Base-by-base conservation (phyloP, 306 rosid genomes). In the Castanea crenata region DNA sequence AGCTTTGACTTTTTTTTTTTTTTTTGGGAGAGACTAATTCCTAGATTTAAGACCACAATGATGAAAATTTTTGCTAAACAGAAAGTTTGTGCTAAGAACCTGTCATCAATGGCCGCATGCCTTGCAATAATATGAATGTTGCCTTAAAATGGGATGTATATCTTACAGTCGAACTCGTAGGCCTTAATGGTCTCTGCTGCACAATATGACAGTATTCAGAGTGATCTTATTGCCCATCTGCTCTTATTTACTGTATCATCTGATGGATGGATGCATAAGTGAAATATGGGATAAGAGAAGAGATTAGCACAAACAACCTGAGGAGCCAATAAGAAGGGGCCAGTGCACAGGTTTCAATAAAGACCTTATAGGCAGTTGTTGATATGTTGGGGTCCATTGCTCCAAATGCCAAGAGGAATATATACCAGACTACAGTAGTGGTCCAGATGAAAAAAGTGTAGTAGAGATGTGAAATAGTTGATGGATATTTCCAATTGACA, bases 371-470 rank as follows among this genome's bases (percentile, higher is more conserved):
- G 12, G 97, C 98, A 27, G 97, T 88, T 55, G 97, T 92, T 27
- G 98, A 94, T 55, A 87, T n/a, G 61, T 78, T 29, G 0, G 98
- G 89, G 75, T 77, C 78, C n/a, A 91, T 79, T 76, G 98, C 98
- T 74, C 98, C 98, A 82, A 92, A 94, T 61, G 85, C 92, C 57
- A 92, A 5, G 54, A 89, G 97, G 89, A 92, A 94, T 21, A 94
- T 54, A 55, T 94, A 94, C 98, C 97, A 94, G 41, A 89, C 76
- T 2, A 75, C 6, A 64, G 91, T 86, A 83, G 97, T 73, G 62
- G 97, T 97, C 98, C 98, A 94, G 71, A 94, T 89, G 93, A 92
- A 85, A 71, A 92, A 92, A 74, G 74, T 94, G 97, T 56, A 92
- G 98, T 38, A 94, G 81, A 41, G 85, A 91, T 31, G 98, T 90